Base-by-base conservation (phyloP, 2,329 filamentous ascomycete species). In the Leptographium procerum region DNA sequence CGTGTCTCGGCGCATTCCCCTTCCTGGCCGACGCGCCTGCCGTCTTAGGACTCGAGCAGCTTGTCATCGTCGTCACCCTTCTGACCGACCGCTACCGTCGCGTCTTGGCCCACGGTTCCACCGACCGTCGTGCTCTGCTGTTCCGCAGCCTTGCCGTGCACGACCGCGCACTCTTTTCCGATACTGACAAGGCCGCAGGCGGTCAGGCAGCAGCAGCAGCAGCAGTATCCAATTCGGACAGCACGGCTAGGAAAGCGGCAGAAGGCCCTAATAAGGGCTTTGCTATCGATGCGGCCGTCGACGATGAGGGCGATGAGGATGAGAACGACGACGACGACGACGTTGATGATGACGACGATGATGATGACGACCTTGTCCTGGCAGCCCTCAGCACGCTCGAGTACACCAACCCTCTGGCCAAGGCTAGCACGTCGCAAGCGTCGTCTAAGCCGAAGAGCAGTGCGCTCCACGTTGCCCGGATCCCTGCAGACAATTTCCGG, bases 91-190 rank as follows among this genome's bases (percentile, higher is more conserved):
- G 87, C 60, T 87, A 88, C 68, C 77, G 77, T 53, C 78, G 79
- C 31, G 84, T 89, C 9, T 68, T 90, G 40, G 77, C 78, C 58
- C 77, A 76, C 60, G 79, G 81, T 2, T 77, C 77, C 31, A 73
- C 74, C 24, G 82, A 84, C 65, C 78, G 84, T 62, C 76, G 78
- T 31, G 84, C 84, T 68, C 74, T 90, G 55, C 67, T 90, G 13
- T 91, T 89, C 70, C 82, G 82, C 65, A 87, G 86, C 65, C 66
- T 90, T 64, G 86, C 87, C 7, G 85, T 90, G 4, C 84, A 86
- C 64, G 87, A 90, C 66, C 79, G 84, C 55, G 78, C 76, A 61
- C 69, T 77, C 2, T 75, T 75, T 14, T 70, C 34, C 16, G 56
- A 57, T 11, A 34, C 66, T 57, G 59, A 59, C 52, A 43, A 58